Evolutionary conservation across 352 stramenopile species (phyloP), one percentile per base, ranked within the genome.

Genomic region (Phytophthora idaei): DNA sequence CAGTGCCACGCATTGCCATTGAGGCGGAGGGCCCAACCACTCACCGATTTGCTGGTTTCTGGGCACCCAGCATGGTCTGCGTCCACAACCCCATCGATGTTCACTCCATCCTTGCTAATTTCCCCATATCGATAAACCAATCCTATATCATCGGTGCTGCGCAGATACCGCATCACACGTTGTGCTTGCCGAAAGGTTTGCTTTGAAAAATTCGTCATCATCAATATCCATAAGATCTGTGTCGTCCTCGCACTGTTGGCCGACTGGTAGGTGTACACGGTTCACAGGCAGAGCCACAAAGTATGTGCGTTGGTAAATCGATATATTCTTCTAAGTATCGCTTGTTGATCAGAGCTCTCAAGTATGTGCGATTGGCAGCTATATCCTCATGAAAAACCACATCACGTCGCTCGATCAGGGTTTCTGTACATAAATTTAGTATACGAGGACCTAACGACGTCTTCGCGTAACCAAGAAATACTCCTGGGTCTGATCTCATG

Each of bases 81-180:
- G 17, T 65, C 21, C 21, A 1, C 21, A 21, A 21, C 0, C 21
- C 21, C 21, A 21, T 21, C 58, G 4, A 65, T 12, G 2, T 32
- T 25, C 17, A 53, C 31, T 4, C 41, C 44, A 15, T 15, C 32
- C 2, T 9, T 55, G 4, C 5, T 17, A 21, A 42, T 42, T 12
- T 55, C 29, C 9, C 48, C 4, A n/a, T 44, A 25, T 6, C 50
- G 59, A 54, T 60, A 66, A 3, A 66, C 49, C 5, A 66, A 39
- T 1, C 52, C 51, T 2, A 52, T 8, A 4, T 52, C 8, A 17
- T 61, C 45, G 1, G 51, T 67, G n/a, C 5, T 28, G 12, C 42
- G 32, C n/a, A 53, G 11, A 17, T 52, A 67, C 21, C 50, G 31
- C 44, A 67, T 31, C 5, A 34, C 9, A 12, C 34, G 34, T 12